Conservation (phyloP, 2,329 filamentous ascomycete genomes). For the Fusarium sterilihyphosum region DNA sequence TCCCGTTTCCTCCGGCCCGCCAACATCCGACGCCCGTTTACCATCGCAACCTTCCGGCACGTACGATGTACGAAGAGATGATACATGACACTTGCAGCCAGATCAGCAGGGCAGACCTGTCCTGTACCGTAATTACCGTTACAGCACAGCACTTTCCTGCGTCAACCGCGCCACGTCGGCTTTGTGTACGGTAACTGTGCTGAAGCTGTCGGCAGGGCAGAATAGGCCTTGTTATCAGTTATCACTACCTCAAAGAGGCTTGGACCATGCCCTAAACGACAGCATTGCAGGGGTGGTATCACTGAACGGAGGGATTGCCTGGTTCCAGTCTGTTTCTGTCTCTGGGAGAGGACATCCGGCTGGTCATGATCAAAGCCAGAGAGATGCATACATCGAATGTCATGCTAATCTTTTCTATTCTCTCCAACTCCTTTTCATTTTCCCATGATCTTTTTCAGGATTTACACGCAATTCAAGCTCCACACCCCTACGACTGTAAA, state of each 20-base stretch:
- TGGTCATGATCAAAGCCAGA: constrained; percentile 29
- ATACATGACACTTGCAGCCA: constrained; percentile 26
- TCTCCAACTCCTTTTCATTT: neutral
- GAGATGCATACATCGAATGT: constrained; percentile 36
- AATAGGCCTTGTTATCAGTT: constrained; percentile 28
- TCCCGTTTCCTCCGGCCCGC: constrained; percentile 17
- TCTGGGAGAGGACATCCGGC: neutral
- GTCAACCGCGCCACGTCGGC: constrained; percentile 27
- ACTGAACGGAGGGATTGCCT: constrained; percentile 20
- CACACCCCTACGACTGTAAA: constrained; percentile 22
- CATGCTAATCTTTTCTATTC: constrained; percentile 23
- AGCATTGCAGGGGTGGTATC: constrained; percentile 17
- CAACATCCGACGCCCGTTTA: constrained; percentile 26
- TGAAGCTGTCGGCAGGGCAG: constrained; percentile 16
- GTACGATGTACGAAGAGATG: constrained; percentile 34
- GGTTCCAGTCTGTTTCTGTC: neutral
- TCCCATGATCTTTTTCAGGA: neutral
- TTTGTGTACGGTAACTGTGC: constrained; percentile 16
- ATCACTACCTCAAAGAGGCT: constrained; percentile 29
- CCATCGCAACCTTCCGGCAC: constrained; percentile 36
- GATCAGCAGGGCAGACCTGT: constrained; percentile 17
- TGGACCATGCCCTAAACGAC: constrained; percentile 26
- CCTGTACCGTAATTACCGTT: constrained; percentile 15
- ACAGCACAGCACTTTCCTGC: constrained; percentile 22
- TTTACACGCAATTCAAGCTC: constrained; percentile 11